Evolutionary conservation across 495 filamentous ascomycete species (phyloP).

Genomic region (Xylaria palmicola): DNA sequence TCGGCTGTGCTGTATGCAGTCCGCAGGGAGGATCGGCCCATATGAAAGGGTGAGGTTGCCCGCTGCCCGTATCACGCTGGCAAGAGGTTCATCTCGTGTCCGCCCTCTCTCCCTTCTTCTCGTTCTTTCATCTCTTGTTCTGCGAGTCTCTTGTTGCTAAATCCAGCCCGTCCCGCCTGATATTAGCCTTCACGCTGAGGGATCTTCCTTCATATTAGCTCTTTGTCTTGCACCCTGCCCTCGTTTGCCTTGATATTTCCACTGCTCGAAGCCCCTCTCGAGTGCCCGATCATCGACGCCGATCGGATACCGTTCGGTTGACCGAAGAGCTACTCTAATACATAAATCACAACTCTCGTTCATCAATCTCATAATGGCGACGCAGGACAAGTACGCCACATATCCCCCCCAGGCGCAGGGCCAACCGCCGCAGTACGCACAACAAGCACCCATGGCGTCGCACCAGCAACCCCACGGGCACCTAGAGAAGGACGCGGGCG

Average conservation of each 20-base stretch:
- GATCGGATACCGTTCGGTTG: not conserved
- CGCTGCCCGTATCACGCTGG: too few species aligned
- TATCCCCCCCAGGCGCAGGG: not conserved
- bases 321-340: not conserved
- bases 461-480: slow-evolving; percentile 4
- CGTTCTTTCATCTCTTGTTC: not conserved
- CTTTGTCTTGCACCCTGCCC: not conserved
- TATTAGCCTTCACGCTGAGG: too few species aligned
- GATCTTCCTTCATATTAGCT: too few species aligned
- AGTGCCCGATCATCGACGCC: not conserved
- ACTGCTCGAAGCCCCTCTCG: too few species aligned
- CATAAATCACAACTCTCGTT: not conserved
- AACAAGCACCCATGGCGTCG: slow-evolving; percentile 1
- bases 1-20: too few species aligned
- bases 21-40: too few species aligned
- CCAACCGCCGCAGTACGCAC: slow-evolving; percentile 13
- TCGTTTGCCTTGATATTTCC: not conserved
- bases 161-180: not conserved
- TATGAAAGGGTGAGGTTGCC: too few species aligned
- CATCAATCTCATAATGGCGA: slow-evolving; percentile 15
- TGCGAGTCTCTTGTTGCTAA: not conserved
- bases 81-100: not conserved
- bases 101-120: not conserved
- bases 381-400: slow-evolving; percentile 17
- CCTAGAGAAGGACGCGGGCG: slow-evolving; percentile 20